Evolutionary conservation across 2,329 filamentous ascomycete species (phyloP).

Genomic region (Cordyceps fumosorosea): DNA sequence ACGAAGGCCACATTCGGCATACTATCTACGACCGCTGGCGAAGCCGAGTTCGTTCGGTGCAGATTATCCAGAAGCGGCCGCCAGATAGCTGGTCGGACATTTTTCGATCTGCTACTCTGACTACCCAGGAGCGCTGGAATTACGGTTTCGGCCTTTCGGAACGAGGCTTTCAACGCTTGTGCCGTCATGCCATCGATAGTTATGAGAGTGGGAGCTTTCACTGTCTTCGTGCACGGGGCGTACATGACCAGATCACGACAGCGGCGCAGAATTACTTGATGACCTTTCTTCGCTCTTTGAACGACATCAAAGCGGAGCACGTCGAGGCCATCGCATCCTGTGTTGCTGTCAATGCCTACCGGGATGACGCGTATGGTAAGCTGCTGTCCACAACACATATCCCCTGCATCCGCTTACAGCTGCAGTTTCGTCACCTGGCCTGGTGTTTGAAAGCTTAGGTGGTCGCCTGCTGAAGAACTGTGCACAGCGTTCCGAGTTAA

Average conservation of each 20-base stretch:
- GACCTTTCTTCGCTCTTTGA: background rate
- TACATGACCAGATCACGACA: background rate
- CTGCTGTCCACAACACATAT: background rate
- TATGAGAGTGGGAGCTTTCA: background rate
- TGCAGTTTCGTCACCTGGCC: background rate
- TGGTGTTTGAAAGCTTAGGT: background rate
- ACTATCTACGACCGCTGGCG: background rate
- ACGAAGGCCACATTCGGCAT: background rate
- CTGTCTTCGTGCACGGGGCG: background rate
- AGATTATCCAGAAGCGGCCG: background rate
- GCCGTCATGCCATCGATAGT: background rate
- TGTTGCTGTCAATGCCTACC: background rate
- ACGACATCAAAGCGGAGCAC: background rate
- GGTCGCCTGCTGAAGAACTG: background rate
- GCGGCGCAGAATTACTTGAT: background rate
- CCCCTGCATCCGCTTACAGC: background rate
- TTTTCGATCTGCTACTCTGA: background rate
- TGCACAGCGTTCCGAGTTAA: background rate
- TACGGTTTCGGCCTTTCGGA: background rate
- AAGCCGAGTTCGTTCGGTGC: background rate
- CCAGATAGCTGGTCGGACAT: background rate
- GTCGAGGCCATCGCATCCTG: background rate
- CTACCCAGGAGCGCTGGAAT: background rate
- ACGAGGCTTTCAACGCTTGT: background rate
- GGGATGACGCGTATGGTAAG: background rate